Base-by-base conservation (phyloP, 129 eudicot species). In the Saussurea involucrata region DNA sequence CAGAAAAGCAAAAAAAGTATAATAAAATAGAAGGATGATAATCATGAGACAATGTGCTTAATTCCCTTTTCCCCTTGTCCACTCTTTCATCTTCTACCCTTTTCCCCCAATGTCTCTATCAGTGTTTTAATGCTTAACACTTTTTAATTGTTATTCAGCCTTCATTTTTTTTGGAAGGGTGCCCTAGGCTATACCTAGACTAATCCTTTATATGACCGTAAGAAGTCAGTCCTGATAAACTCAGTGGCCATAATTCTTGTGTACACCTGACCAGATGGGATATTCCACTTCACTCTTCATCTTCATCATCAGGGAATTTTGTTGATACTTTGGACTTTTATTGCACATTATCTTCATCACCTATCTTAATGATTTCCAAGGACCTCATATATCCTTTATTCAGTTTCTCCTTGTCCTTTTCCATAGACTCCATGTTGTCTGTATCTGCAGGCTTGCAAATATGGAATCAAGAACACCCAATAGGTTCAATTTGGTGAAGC, bases 21-120 rank as follows among this genome's bases (percentile, higher is more conserved):
- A 71, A 27, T 61, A 22, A 65, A 66, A 33, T 20, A 74, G 60
- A 74, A 46, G 66, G 31, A 58, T 60, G 71, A 27, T 68, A 28
- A 81, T 81, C 44, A 81, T 81, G 66, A 81, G 72, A 68, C 80
- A 68, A 36, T 68, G 82, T 81, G 84, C 73, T 57, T 57, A 65
- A 75, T 71, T 68, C 8, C 53, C 82, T 68, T 81, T 64, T 13
- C 24, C 75, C 17, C 58, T 78, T 29, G 74, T 3, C 68, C 57
- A 37, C 75, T 68, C 61, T 36, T 33, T 21, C 60, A 58, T 33
- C 70, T 75, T 79, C 70, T 44, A 33, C 29, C 68, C 68, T 42
- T 42, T 78, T 13, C 60, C 36, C 64, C 12, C 21, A 72, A 72
- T 29, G 68, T 72, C 85, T 66, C 63, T 13, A 75, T 71, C 68